A percentile compares a stretch with the other conserved stretches of the same genome.
Conservation (phyloP, 2,329 filamentous ascomycete genomes). For the Aureobasidium sp. region DNA sequence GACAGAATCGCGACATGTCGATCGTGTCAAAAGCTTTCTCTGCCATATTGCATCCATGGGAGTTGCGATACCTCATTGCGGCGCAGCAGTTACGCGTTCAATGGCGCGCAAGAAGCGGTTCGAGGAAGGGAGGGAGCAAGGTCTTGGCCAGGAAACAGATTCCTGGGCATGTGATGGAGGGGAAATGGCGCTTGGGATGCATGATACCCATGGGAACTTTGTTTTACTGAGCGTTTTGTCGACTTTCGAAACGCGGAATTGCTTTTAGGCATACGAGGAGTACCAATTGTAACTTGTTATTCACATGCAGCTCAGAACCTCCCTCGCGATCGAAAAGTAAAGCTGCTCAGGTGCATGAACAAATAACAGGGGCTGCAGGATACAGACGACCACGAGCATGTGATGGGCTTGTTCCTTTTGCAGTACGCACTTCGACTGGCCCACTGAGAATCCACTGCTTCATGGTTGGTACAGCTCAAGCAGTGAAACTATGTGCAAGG, state of each 20-base stretch:
- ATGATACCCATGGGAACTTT: not conserved
- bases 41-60: not conserved
- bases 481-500: constrained; percentile 1
- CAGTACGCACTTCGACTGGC: not conserved
- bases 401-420: not conserved
- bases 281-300: not conserved
- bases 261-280: not conserved
- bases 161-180: not conserved
- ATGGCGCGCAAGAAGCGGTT: not conserved
- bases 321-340: not conserved
- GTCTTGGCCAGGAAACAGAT: not conserved
- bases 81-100: not conserved
- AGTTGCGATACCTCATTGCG: not conserved
- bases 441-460: not conserved
- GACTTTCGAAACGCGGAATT: not conserved
- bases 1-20: not conserved
- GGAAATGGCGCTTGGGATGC: not conserved
- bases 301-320: not conserved
- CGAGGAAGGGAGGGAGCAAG: not conserved
- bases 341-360: not conserved
- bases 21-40: not conserved
- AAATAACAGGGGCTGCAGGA: not conserved
- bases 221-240: not conserved
- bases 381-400: not conserved
- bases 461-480: not conserved